A percentile compares a stretch with the other conserved stretches of the same genome.
phyloP scores from a whole-genome alignment of 1,284 basidiomycete genomes.

The Moesziomyces sp. region DNA sequence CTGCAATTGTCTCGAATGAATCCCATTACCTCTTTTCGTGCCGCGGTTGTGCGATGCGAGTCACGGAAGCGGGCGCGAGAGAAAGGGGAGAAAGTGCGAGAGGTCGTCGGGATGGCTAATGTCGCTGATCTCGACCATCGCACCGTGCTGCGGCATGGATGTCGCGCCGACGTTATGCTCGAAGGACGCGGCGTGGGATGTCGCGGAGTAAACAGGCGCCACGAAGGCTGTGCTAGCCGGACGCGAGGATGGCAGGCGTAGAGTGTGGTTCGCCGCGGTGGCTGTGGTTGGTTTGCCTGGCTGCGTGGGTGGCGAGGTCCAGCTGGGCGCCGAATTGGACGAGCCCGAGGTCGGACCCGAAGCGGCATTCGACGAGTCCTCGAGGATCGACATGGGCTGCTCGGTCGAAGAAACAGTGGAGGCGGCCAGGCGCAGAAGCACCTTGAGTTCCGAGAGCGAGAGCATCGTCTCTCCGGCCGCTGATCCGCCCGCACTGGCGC shows the following conservation, averaged over 20 bases:
- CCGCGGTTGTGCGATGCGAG: not conserved
- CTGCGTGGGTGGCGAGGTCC: not conserved
- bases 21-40: not conserved
- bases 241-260: too few relatives aligned
- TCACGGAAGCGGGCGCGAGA: not conserved
- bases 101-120: slow-evolving; percentile 8
- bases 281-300: not conserved
- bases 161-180: not conserved
- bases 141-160: not conserved
- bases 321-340: not conserved
- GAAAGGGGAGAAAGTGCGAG: slow-evolving; percentile 6
- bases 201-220: not conserved
- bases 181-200: not conserved
- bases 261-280: not conserved
- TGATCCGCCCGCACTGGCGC: not conserved
- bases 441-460: slow-evolving; percentile 9
- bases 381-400: slow-evolving; percentile 11
- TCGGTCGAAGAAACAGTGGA: slow-evolving; percentile 7
- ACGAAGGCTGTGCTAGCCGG: not conserved
- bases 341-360: not conserved
- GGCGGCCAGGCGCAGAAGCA: slow-evolving; percentile 7
- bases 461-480: slow-evolving; percentile 9
- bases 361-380: not conserved
- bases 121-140: slow-evolving; percentile 14
- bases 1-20: not conserved